Conservation (phyloP, 192 early-diverging fungal species). For the Rhizoclosmatium sp. region DNA sequence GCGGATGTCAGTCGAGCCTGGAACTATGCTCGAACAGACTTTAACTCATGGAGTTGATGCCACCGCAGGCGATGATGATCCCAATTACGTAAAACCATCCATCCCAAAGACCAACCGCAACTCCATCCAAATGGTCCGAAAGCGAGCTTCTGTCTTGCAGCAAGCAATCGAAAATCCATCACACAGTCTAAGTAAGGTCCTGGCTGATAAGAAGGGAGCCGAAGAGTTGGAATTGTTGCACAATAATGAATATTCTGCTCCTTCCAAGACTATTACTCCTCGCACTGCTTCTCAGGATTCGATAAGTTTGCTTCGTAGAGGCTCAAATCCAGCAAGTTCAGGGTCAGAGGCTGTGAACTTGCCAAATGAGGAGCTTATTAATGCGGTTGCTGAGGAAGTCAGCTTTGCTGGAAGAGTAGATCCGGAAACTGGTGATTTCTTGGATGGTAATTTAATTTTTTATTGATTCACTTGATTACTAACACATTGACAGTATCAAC, state of each 20-base stretch:
- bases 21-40: background rate
- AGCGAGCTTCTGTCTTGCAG: background rate
- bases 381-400: background rate
- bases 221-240: background rate
- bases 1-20: background rate
- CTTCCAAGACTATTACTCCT: background rate
- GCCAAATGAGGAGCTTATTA: background rate
- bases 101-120: background rate
- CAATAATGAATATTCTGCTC: constrained; percentile 3
- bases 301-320: constrained; percentile 12
- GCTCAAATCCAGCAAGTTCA: background rate
- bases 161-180: background rate
- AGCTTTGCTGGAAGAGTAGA: background rate
- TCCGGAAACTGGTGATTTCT: background rate
- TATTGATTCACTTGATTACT: background rate
- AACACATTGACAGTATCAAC: background rate
- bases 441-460: background rate
- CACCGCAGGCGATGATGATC: background rate
- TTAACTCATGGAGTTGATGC: background rate
- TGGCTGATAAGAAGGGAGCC: background rate
- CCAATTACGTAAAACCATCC: background rate
- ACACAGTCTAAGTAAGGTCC: background rate
- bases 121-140: background rate
- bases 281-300: constrained; percentile 16
- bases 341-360: background rate